phyloP scores from a whole-genome alignment of 2,329 filamentous ascomycete species.

The Paecilomyces niveus region DNA sequence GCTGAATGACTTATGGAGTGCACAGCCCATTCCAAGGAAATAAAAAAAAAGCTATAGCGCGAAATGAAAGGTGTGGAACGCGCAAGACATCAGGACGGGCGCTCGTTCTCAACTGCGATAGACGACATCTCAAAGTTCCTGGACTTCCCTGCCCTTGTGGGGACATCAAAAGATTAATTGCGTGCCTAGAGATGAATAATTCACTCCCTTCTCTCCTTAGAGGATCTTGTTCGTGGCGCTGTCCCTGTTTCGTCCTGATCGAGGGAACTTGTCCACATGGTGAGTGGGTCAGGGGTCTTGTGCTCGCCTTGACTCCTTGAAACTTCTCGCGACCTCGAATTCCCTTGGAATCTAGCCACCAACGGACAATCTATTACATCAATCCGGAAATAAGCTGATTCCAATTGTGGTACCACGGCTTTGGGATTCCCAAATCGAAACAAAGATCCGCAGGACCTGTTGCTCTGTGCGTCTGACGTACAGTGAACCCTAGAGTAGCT shows the following conservation, averaged over 20 bases:
- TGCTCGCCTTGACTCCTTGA: background rate
- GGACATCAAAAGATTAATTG: background rate
- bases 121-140: background rate
- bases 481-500: background rate
- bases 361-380: background rate
- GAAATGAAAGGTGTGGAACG: background rate
- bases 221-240: background rate
- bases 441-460: background rate
- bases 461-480: background rate
- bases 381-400: background rate
- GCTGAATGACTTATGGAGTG: background rate
- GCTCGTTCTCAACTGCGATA: background rate
- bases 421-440: background rate
- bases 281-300: background rate
- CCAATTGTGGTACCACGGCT: background rate
- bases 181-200: background rate
- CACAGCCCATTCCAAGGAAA: background rate
- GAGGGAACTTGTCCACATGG: background rate
- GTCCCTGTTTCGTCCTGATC: background rate
- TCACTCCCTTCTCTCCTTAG: background rate
- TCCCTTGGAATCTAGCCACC: background rate
- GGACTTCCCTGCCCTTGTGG: background rate
- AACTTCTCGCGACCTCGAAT: background rate
- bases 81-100: background rate
- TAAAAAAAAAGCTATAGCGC: background rate